Evolutionary conservation across 1,284 basidiomycete species (phyloP).

Genomic region (Cutaneotrichosporon mucoides): DNA sequence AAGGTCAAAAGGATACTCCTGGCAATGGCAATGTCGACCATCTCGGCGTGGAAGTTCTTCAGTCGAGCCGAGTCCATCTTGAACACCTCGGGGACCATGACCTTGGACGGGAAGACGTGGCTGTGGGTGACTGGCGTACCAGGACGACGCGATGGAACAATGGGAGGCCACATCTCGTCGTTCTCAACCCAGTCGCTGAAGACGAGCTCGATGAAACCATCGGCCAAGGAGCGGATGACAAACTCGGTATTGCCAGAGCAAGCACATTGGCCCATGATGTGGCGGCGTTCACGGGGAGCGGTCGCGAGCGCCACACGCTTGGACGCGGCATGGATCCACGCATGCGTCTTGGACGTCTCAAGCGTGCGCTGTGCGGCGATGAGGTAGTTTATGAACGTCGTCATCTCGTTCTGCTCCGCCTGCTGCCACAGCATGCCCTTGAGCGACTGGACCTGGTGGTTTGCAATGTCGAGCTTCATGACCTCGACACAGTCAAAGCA

Average conservation of each 20-base stretch:
- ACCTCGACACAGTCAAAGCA: slow-evolving; percentile 89
- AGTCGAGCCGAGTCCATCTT: slow-evolving; percentile 77
- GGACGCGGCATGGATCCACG: slow-evolving; percentile 38
- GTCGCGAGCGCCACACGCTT: slow-evolving; percentile 28
- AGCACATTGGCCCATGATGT: slow-evolving; percentile 30
- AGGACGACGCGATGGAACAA: slow-evolving; percentile 31
- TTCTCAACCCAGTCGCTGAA: slow-evolving; percentile 48
- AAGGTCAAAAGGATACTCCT: slow-evolving; percentile 59
- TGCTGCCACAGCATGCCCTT: slow-evolving; percentile 78
- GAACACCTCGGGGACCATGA: slow-evolving; percentile 65
- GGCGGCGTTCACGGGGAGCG: slow-evolving; percentile 21
- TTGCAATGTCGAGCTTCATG: slow-evolving; percentile 95
- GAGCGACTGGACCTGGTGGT: slow-evolving; percentile 84
- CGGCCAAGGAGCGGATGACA: slow-evolving; percentile 55
- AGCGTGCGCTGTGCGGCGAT: slow-evolving; percentile 20
- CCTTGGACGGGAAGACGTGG: slow-evolving; percentile 50
- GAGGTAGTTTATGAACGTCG: slow-evolving; percentile 58
- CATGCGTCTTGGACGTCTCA: slow-evolving; percentile 28
- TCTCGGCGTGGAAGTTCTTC: slow-evolving; percentile 59
- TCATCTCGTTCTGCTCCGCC: slow-evolving; percentile 74
- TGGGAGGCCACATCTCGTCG: slow-evolving; percentile 46
- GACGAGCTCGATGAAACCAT: slow-evolving; percentile 66
- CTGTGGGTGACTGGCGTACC: slow-evolving; percentile 42
- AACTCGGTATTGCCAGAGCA: slow-evolving; percentile 28
- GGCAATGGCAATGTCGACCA: slow-evolving; percentile 67